phyloP scores from a whole-genome alignment of 2,329 filamentous ascomycete species.

The Venturia asperata region DNA sequence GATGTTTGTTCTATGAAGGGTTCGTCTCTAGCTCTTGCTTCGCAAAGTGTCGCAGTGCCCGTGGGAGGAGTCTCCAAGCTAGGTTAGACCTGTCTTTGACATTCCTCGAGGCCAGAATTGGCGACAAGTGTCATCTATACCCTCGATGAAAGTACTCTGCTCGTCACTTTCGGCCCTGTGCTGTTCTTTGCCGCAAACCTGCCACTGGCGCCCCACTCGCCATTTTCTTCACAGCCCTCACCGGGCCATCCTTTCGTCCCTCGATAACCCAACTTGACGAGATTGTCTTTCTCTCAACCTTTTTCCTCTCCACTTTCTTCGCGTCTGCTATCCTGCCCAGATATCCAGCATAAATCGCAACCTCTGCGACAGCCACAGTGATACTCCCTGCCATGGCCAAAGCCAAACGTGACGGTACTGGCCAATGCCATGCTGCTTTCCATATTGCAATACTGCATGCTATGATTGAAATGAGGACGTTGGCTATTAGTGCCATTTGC shows the following conservation, averaged over 20 bases:
- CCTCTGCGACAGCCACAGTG: constrained; percentile 66
- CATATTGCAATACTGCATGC: constrained; percentile 71
- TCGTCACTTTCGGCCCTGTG: not conserved
- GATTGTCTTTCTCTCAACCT: constrained; percentile 61
- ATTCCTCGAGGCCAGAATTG: not conserved
- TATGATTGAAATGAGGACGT: constrained; percentile 79
- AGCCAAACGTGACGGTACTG: constrained; percentile 60
- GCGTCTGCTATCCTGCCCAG: constrained; percentile 63
- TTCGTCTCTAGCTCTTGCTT: not conserved
- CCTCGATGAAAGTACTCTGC: not conserved
- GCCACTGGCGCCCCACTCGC: not conserved
- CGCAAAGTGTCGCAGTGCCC: not conserved
- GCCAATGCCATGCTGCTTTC: constrained; percentile 73
- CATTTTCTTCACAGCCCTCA: not conserved
- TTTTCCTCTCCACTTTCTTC: constrained; percentile 53
- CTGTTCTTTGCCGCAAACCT: not conserved
- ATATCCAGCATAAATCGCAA: constrained; percentile 70
- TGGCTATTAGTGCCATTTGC: constrained; percentile 79
- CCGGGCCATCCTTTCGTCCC: constrained; percentile 10
- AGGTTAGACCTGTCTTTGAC: not conserved
- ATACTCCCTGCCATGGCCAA: constrained; percentile 64
- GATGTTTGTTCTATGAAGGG: not conserved
- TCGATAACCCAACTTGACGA: constrained; percentile 61
- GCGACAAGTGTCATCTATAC: not conserved
- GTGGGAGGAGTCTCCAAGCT: too few relatives aligned